phyloP scores from a whole-genome alignment of 2,329 filamentous ascomycete genomes.

The Fusarium tanahbumbuense region DNA sequence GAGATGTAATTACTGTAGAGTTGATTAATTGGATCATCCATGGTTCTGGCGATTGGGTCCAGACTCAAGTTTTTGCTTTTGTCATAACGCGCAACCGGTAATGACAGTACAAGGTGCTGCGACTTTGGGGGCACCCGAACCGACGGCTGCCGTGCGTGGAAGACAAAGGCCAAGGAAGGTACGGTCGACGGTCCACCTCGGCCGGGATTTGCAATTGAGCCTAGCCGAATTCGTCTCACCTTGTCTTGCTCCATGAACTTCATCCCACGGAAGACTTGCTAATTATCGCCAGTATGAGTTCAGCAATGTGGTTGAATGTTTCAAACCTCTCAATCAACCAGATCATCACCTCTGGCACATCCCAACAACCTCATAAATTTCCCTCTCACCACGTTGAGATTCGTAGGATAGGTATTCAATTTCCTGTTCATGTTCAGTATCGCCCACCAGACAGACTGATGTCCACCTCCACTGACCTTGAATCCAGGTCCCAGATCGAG shows the following conservation, averaged over 20 bases:
- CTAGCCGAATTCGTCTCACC: slow-evolving; percentile 46
- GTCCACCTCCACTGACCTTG: slow-evolving; percentile 44
- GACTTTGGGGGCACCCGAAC: slow-evolving; percentile 17
- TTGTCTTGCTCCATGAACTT: slow-evolving; percentile 29
- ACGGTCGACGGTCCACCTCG: slow-evolving; percentile 18
- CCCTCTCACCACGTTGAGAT: not conserved
- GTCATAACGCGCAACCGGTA: not conserved
- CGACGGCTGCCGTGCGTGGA: slow-evolving; percentile 1
- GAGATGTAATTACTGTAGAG: slow-evolving; percentile 4
- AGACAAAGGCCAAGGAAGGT: not conserved
- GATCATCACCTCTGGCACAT: not conserved
- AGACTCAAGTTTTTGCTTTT: slow-evolving; percentile 15
- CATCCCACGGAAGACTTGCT: slow-evolving; percentile 18
- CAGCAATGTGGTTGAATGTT: slow-evolving; percentile 13
- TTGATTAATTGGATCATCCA: slow-evolving; percentile 27
- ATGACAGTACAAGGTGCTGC: slow-evolving; percentile 9
- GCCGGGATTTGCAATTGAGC: slow-evolving; percentile 35
- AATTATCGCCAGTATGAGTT: not conserved
- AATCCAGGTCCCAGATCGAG: slow-evolving; percentile 5
- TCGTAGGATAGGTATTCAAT: not conserved
- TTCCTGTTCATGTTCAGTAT: slow-evolving; percentile 38
- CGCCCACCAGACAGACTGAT: slow-evolving; percentile 31
- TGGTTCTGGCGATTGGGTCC: slow-evolving; percentile 18
- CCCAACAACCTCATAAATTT: slow-evolving; percentile 2
- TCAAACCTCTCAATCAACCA: not conserved